Base-by-base conservation (phyloP, 2,329 filamentous ascomycete genomes). In the Fusarium sp. region DNA sequence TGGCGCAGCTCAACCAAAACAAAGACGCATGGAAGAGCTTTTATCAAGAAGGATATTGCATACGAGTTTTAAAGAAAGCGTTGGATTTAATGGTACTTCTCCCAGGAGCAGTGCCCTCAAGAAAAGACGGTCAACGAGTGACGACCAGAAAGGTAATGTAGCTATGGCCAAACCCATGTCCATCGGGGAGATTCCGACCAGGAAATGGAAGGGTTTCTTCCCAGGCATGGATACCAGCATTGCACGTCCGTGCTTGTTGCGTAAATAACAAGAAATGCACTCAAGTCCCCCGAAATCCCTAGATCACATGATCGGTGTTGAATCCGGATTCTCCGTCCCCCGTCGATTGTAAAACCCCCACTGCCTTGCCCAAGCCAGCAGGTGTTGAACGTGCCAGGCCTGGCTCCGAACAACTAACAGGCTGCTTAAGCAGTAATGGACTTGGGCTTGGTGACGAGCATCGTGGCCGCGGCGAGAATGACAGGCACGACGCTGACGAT, bases 401-500 rank as follows among this genome's bases (percentile, higher is more conserved):
- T 43, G 7, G 46, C 28, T 41, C 48, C 9, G 23, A 2, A 28
- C n/a, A 39, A 11, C 12, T 9, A 34, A 2, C 8, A n/a, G 7
- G 6, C 40, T 10, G 30, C 43, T 37, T 34, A 9, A 18, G 23
- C 23, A 41, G 28, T 3, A 27, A 23, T 13, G 13, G n/a, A 16
- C 23, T 47, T 44, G 18, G 16, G 43, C 13, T 40, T 61, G 27
- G 15, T 27, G 23, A 15, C 23, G 16, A 78, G 56, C 78, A 79
- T 78, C 7, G 76, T 76, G 57, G 72, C 60, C 36, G 75, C 76
- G 7, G 74, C 72, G 3, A 76, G 40, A 30, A 92, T 84, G 11
- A 92, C 90, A 0, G 90, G 90, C 66, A 89, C 50, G 0, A 92
- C 86, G 75, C 89, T 92, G 12, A 90, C 87, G 50, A 92, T 77